Evolutionary conservation across 2,329 filamentous ascomycete species (phyloP).

Genomic region (Aspergillus fructus): DNA sequence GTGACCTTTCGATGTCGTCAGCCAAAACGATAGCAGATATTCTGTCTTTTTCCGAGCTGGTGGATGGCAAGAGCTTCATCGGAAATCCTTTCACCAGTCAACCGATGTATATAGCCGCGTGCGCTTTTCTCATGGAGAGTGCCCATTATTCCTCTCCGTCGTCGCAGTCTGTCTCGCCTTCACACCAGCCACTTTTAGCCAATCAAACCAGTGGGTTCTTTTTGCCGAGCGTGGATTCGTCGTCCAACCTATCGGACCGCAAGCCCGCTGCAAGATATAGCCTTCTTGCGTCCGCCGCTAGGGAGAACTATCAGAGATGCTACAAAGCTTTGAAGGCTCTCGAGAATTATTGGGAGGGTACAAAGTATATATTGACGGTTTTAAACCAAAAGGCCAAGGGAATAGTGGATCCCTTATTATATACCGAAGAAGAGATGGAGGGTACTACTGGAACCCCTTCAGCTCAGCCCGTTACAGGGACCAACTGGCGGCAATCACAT

Average conservation of each 20-base stretch:
- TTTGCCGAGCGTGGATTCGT: constrained; percentile 32
- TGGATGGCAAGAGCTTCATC: constrained; percentile 81
- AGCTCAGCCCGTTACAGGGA: constrained; percentile 51
- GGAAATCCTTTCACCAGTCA: constrained; percentile 88
- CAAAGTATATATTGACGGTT: constrained; percentile 82
- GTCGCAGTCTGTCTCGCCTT: constrained; percentile 60
- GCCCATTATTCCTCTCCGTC: constrained; percentile 66
- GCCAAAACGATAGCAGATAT: constrained; percentile 92
- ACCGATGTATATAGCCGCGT: constrained; percentile 88
- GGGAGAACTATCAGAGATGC: constrained; percentile 82
- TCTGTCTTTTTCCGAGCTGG: constrained; percentile 78
- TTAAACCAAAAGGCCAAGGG: constrained; percentile 86
- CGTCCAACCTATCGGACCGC: constrained; percentile 24
- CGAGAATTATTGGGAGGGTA: constrained; percentile 82
- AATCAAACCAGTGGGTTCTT: constrained; percentile 36
- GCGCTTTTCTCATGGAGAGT: constrained; percentile 83
- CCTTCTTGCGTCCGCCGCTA: constrained; percentile 75
- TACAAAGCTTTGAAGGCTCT: constrained; percentile 79
- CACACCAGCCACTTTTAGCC: constrained; percentile 31
- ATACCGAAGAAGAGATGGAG: constrained; percentile 73
- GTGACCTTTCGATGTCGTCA: constrained; percentile 79
- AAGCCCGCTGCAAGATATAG: constrained; percentile 63
- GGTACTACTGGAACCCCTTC: constrained; percentile 60
- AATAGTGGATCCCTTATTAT: constrained; percentile 71
- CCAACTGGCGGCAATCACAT: constrained; percentile 48